Evolutionary conservation across 208 protist genomes (phyloP).

Genomic region (Leishmania lainsoni): DNA sequence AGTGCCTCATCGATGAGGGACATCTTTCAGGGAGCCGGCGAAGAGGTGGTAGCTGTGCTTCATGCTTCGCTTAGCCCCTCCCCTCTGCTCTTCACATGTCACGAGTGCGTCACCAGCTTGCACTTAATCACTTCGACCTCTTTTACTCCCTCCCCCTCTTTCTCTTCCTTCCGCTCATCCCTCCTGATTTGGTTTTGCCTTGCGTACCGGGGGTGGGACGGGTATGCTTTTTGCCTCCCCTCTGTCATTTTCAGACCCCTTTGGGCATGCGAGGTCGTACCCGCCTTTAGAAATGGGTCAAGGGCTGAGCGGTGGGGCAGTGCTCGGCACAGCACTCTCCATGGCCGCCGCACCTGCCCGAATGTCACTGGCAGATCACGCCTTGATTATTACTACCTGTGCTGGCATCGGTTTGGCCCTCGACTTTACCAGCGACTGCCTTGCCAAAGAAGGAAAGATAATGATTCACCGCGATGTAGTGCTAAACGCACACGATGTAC

Average conservation of each 20-base stretch:
- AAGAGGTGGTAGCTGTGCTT: neutral
- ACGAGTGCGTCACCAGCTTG: neutral
- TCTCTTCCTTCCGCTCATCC: too few species aligned
- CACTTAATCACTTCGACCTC: neutral
- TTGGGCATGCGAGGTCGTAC: neutral
- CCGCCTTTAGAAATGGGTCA: conserved; percentile 68
- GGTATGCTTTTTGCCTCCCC: neutral
- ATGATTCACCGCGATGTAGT: conserved; percentile 89
- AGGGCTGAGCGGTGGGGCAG: conserved; percentile 68
- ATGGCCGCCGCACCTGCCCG: conserved; percentile 57
- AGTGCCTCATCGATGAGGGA: neutral
- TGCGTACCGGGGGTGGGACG: neutral
- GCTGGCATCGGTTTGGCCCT: conserved; percentile 67
- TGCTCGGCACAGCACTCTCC: conserved; percentile 62
- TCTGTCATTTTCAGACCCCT: neutral
- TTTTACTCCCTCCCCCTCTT: neutral
- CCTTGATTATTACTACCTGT: conserved; percentile 54
- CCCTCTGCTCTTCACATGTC: neutral
- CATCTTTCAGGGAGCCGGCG: neutral
- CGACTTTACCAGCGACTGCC: conserved; percentile 86
- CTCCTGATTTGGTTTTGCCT: neutral
- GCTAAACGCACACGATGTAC: conserved; percentile 72
- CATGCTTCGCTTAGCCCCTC: neutral
- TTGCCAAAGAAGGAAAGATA: conserved; percentile 78
- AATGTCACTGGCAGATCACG: conserved; percentile 60